phyloP scores from a whole-genome alignment of 768 basidiomycete genomes.

The Basidioascus undulatus region DNA sequence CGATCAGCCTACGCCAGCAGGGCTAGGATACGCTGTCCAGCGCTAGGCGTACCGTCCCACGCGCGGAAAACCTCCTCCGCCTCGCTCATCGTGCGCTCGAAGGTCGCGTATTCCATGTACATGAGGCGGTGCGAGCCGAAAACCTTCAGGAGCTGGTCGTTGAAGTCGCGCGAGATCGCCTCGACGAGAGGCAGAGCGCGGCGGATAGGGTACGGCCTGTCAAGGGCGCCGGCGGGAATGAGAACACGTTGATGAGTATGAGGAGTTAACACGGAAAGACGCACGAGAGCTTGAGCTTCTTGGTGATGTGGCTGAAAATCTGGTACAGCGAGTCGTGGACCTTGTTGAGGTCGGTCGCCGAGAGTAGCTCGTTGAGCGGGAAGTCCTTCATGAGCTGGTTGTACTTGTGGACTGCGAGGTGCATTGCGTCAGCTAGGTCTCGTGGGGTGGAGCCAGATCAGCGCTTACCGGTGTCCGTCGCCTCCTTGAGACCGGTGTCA shows the following conservation, averaged over 20 bases:
- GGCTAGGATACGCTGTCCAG: too few relatives aligned
- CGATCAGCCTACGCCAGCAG: too few relatives aligned
- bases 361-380: constrained; percentile 83
- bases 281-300: constrained; percentile 70
- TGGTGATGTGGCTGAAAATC: constrained; percentile 83
- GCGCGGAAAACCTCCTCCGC: constrained; percentile 55
- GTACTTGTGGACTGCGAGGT: constrained; percentile 64
- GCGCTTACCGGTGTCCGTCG: constrained; percentile 53
- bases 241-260: too few relatives aligned
- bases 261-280: constrained; percentile 6
- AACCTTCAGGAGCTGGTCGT: constrained; percentile 75
- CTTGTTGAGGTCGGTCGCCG: constrained; percentile 87
- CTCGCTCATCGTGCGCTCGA: constrained; percentile 58
- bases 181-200: constrained; percentile 90
- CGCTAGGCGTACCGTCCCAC: too few relatives aligned
- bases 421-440: too few relatives aligned
- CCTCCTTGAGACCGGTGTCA: constrained; percentile 87
- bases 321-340: constrained; percentile 66
- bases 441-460: neutral
- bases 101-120: constrained; percentile 82
- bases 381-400: constrained; percentile 99
- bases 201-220: constrained; percentile 69
- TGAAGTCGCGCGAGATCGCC: constrained; percentile 93
- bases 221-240: neutral
- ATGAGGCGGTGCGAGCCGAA: constrained; percentile 74